phyloP scores from a whole-genome alignment of 345 rosid species.

The Acer yangbiense region DNA sequence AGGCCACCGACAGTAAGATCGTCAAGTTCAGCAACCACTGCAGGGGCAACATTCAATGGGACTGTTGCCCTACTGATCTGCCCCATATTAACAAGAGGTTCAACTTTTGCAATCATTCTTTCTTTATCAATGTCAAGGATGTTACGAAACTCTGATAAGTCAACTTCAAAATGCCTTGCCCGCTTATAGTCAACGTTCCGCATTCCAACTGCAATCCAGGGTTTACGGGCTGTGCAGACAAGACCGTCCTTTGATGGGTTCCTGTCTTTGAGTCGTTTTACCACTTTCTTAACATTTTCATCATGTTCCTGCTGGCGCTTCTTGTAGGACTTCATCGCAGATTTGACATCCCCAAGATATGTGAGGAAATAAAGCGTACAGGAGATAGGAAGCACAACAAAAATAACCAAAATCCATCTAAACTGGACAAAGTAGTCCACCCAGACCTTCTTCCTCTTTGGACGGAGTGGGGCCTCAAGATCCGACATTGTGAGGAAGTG shows the following conservation, averaged over 20 bases:
- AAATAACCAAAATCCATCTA: slow-evolving; percentile 90
- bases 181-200: slow-evolving; percentile 98
- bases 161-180: slow-evolving; percentile 94
- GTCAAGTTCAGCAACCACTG: slow-evolving; percentile 99
- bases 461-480: slow-evolving; percentile 77
- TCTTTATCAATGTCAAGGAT: slow-evolving; percentile 81
- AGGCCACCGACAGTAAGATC: slow-evolving; percentile 99
- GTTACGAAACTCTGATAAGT: slow-evolving; percentile 78
- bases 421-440: slow-evolving; percentile 87
- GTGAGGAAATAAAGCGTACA: slow-evolving; percentile 72
- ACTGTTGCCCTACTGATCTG: slow-evolving; percentile 83
- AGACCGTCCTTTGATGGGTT: slow-evolving; percentile 88
- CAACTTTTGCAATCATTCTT: slow-evolving; percentile 90
- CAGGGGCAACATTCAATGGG: slow-evolving; percentile 94
- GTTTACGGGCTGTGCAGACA: slow-evolving; percentile 98
- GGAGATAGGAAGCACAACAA: slow-evolving; percentile 93
- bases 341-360: slow-evolving; percentile 92
- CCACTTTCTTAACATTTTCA: slow-evolving; percentile 78
- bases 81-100: slow-evolving; percentile 99
- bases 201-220: slow-evolving; percentile 99
- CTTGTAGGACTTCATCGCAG: slow-evolving; percentile 82
- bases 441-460: slow-evolving; percentile 82
- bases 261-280: slow-evolving; percentile 83
- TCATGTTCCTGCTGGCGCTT: slow-evolving; percentile 93
- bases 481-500: slow-evolving; percentile 61